Evolutionary conservation across 768 basidiomycete species (phyloP).

Genomic region (Lanmaoa pseudosensibilis): DNA sequence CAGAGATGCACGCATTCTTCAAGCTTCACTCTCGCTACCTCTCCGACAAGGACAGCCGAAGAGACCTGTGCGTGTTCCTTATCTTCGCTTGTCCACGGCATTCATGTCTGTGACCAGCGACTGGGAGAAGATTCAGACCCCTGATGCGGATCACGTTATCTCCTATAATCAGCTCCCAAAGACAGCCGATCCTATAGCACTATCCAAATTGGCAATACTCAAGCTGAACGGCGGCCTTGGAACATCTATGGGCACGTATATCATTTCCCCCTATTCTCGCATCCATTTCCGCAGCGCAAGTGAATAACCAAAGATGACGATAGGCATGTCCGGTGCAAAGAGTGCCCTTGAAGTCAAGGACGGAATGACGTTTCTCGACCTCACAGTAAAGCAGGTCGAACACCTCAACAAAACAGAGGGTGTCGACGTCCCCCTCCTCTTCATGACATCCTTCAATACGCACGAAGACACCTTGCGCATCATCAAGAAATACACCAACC

Average conservation of each 20-base stretch:
- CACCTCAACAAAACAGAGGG: conserved; percentile 84
- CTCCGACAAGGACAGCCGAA: conserved; percentile 79
- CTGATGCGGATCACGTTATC: conserved; percentile 81
- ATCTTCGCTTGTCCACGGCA: conserved; percentile 5
- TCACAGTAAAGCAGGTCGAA: conserved; percentile 93
- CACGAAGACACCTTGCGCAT: conserved; percentile 94
- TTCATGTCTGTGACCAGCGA: conserved; percentile 48
- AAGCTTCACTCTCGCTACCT: conserved; percentile 95
- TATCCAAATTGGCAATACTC: conserved; percentile 93
- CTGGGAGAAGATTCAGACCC: conserved; percentile 89
- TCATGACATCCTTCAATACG: conserved; percentile 99
- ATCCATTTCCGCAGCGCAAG: not conserved
- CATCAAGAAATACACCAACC: conserved; percentile 95
- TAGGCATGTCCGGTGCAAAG: conserved; percentile 86
- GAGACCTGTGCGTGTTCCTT: conserved; percentile 68
- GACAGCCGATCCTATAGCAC: conserved; percentile 56
- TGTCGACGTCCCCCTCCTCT: conserved; percentile 93
- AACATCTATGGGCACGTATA: conserved; percentile 77
- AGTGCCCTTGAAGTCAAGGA: conserved; percentile 94
- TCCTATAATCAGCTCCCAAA: conserved; percentile 73
- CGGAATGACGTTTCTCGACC: conserved; percentile 96
- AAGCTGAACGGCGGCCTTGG: conserved; percentile 95
- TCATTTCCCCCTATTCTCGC: not conserved
- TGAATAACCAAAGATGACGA: not conserved
- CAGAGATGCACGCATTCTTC: conserved; percentile 96